phyloP scores from a whole-genome alignment of 371 early-diverging fungal species.

The Actinomucor elegans region DNA sequence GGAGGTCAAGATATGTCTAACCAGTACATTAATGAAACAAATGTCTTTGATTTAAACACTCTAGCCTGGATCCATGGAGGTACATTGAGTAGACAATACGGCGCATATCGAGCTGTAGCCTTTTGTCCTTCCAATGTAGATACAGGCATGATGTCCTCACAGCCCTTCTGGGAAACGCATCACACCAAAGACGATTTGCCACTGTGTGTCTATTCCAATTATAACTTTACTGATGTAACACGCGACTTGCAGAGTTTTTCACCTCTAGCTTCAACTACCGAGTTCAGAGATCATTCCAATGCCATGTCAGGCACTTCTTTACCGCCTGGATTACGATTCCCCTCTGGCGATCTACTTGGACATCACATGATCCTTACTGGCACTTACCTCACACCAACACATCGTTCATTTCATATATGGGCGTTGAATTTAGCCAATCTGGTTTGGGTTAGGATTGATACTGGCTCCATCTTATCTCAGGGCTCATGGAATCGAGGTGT shows the following conservation, averaged over 20 bases:
- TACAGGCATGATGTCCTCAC: conserved; percentile 3
- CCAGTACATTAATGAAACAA: conserved; percentile 71
- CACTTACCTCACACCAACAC: conserved; percentile 67
- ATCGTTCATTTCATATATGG: conserved; percentile 75
- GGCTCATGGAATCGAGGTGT: conserved; percentile 84
- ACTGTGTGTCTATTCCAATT: conserved; percentile 75
- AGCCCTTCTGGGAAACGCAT: conserved; percentile 23
- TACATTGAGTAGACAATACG: conserved; percentile 65
- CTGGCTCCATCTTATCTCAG: conserved; percentile 61
- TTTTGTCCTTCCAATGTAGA: conserved; percentile 29
- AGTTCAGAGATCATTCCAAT: conserved; percentile 54
- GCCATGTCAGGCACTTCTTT: conserved; percentile 60
- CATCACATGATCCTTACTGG: conserved; percentile 76
- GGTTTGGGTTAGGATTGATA: conserved; percentile 70
- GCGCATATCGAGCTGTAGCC: conserved; percentile 76
- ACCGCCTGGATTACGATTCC: conserved; percentile 83
- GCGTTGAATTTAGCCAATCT: conserved; percentile 64
- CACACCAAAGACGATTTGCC: conserved; percentile 13
- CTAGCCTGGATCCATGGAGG: conserved; percentile 63
- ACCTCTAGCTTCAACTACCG: conserved; percentile 31
- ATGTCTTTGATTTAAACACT: conserved; percentile 61
- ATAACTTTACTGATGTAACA: conserved; percentile 75
- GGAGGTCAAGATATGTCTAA: conserved; percentile 76
- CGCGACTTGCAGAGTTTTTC: conserved; percentile 67
- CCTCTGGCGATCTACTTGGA: conserved; percentile 64